Evolutionary conservation across 805 yeast species (phyloP).

Genomic region (Diddensiella santjacobensis): DNA sequence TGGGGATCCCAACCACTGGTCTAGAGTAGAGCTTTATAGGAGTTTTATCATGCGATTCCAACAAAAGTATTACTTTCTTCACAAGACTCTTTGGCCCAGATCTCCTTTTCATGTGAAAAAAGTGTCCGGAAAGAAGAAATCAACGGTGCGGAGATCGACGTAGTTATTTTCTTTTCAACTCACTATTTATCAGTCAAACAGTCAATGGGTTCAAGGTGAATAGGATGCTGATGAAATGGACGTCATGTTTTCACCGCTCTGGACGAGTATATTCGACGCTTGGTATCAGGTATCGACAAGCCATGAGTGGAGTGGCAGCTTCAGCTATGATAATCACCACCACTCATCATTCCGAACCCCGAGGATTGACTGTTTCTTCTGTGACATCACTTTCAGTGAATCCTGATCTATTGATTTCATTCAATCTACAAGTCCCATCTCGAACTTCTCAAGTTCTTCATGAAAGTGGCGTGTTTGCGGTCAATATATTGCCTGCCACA

Average conservation of each 20-base stretch:
- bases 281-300: constrained; percentile 25
- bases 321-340: constrained; percentile 61
- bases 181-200: too few relatives aligned
- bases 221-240: neutral
- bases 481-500: constrained; percentile 71
- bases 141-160: too few relatives aligned
- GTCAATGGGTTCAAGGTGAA: neutral
- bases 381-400: constrained; percentile 75
- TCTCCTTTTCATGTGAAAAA: neutral
- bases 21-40: neutral
- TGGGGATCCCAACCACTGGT: constrained; percentile 2
- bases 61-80: neutral
- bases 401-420: constrained; percentile 77
- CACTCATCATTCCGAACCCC: constrained; percentile 35
- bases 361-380: constrained; percentile 82
- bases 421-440: constrained; percentile 84
- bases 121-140: too few relatives aligned
- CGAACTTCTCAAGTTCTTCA: constrained; percentile 68
- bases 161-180: too few relatives aligned
- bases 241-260: neutral
- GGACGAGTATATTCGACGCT: neutral
- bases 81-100: neutral
- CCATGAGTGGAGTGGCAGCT: constrained; percentile 46
- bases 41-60: neutral
- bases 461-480: constrained; percentile 54